Evolutionary conservation across 2,329 filamentous ascomycete genomes (phyloP).

Genomic region (Penicillium sp.): DNA sequence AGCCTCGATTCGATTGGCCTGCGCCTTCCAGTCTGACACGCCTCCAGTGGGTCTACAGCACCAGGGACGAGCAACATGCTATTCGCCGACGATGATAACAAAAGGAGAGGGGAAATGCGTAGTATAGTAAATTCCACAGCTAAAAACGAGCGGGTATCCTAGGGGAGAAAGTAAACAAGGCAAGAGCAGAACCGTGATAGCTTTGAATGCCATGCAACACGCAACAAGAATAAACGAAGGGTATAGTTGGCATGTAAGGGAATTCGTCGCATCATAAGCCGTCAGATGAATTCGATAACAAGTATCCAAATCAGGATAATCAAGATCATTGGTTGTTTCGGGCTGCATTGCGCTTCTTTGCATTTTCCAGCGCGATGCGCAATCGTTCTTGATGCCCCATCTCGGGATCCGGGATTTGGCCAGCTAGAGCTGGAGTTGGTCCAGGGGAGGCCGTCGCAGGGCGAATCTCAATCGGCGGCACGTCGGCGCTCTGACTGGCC

Average conservation of each 20-base stretch:
- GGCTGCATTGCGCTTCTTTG: conserved; percentile 53
- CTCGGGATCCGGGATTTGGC: conserved; percentile 28
- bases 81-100: not conserved
- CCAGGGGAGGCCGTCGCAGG: conserved; percentile 24
- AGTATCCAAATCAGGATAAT: too few species aligned
- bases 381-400: conserved; percentile 49
- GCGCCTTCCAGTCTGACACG: not conserved
- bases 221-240: not conserved
- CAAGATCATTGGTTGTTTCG: conserved; percentile 20
- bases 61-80: too few species aligned
- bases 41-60: not conserved
- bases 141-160: conserved; percentile 11
- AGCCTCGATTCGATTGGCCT: conserved; percentile 2
- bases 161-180: not conserved
- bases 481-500: conserved; percentile 13
- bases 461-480: conserved; percentile 24
- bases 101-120: not conserved
- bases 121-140: not conserved
- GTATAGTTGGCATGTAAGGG: conserved; percentile 12
- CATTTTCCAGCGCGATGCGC: conserved; percentile 52
- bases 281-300: too few species aligned
- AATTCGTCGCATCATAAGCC: conserved; percentile 26
- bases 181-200: not conserved
- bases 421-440: conserved; percentile 5
- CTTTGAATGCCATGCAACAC: not conserved